These are phyloP conservation scores for Apiospora phragmitis DNA, from an alignment of 2,329 filamentous ascomycete species.

Conservation along the genomic window DNA sequence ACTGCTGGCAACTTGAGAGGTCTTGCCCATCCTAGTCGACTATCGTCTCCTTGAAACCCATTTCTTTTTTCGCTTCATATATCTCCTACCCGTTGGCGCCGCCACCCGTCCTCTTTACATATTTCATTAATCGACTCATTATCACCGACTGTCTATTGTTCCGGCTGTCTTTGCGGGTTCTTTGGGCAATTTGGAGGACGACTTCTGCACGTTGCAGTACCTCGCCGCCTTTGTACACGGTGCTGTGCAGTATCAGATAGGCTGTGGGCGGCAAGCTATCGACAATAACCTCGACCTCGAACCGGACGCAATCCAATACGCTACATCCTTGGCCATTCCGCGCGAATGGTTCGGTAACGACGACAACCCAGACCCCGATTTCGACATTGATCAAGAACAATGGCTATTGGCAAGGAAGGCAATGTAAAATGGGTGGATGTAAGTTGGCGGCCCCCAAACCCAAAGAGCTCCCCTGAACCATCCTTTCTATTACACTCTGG, in stretches of 20 bases:
- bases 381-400: conserved; percentile 40
- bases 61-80: not conserved
- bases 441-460: conserved; percentile 30
- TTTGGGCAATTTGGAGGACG: not conserved
- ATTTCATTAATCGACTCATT: not conserved
- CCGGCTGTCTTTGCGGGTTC: not conserved
- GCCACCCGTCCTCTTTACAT: not conserved
- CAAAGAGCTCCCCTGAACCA: not conserved
- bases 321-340: not conserved
- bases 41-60: not conserved
- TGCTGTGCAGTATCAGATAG: not conserved
- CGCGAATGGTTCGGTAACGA: not conserved
- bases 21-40: not conserved
- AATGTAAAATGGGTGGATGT: conserved; percentile 64
- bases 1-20: not conserved
- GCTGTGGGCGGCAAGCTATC: not conserved
- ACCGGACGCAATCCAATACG: not conserved
- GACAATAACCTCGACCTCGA: not conserved
- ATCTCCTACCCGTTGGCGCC: not conserved
- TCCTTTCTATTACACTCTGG: conserved; percentile 20
- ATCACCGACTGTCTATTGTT: not conserved
- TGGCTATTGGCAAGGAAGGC: conserved; percentile 45
- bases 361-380: not conserved
- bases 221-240: not conserved
- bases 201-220: not conserved